phyloP scores from a whole-genome alignment of 2,329 filamentous ascomycete species.

The Macrophomina tecta region DNA sequence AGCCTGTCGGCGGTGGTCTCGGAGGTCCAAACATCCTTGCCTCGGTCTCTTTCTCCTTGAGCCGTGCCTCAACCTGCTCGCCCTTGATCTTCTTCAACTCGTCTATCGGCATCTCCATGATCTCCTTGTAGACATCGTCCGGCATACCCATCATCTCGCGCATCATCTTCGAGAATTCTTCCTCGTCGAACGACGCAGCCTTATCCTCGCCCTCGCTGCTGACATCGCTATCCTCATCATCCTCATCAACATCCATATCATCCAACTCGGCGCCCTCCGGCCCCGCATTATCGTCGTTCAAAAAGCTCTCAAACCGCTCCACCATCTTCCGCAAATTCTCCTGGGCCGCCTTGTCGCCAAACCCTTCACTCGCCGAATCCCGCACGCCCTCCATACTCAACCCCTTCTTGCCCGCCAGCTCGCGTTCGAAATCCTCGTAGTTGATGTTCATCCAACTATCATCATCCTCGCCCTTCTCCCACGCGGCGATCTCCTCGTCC shows the following conservation, averaged over 20 bases:
- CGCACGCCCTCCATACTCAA: background rate
- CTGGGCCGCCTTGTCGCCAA: constrained; percentile 70
- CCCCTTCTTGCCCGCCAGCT: constrained; percentile 64
- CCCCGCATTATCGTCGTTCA: constrained; percentile 84
- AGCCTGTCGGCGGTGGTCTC: constrained; percentile 27
- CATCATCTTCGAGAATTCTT: constrained; percentile 87
- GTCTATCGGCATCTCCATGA: constrained; percentile 35
- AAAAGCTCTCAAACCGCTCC: constrained; percentile 87
- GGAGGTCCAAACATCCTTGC: constrained; percentile 26
- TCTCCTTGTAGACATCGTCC: constrained; percentile 37
- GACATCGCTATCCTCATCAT: constrained; percentile 44
- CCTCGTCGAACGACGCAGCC: constrained; percentile 81
- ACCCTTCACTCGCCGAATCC: constrained; percentile 26
- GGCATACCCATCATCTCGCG: constrained; percentile 84
- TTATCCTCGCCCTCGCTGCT: constrained; percentile 71
- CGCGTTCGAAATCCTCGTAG: constrained; percentile 84
- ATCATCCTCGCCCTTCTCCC: constrained; percentile 77
- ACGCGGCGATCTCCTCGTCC: constrained; percentile 72
- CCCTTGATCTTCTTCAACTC: constrained; percentile 14
- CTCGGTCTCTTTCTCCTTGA: constrained; percentile 24
- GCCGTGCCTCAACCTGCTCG: background rate
- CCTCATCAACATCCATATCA: constrained; percentile 70
- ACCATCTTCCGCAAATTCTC: constrained; percentile 89
- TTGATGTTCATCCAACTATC: constrained; percentile 93
- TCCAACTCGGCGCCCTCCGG: constrained; percentile 75